Conservation (phyloP, 305 asterid species). For the Plantago rigida region DNA sequence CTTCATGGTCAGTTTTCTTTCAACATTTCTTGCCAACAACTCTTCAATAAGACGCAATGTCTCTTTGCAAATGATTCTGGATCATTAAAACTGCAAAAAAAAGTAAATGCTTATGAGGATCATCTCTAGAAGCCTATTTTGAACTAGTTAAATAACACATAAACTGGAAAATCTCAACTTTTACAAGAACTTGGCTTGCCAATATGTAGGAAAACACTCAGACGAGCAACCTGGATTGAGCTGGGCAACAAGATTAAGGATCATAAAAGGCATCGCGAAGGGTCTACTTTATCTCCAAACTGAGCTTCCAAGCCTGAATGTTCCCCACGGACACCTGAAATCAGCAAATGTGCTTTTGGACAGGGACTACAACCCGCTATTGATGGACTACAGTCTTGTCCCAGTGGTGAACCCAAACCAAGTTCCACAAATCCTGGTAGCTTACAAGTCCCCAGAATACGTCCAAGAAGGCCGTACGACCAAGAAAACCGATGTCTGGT, state of each 20-base stretch:
- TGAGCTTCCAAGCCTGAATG: constrained; percentile 52
- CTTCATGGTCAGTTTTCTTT: constrained; percentile 38
- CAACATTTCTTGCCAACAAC: too few species aligned
- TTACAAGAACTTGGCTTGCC: too few species aligned
- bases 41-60: too few species aligned
- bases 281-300: constrained; percentile 52
- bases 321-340: constrained; percentile 67
- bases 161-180: too few species aligned
- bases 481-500: constrained; percentile 80
- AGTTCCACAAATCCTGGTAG: constrained; percentile 52
- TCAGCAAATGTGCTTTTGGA: constrained; percentile 69
- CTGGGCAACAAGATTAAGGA: constrained; percentile 60
- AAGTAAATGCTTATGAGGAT: too few species aligned
- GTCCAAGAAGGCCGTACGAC: constrained; percentile 34
- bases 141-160: too few species aligned
- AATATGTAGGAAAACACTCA: constrained; percentile 42
- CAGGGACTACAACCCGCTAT: constrained; percentile 40
- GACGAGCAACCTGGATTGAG: constrained; percentile 33
- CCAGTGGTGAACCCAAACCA: constrained; percentile 60
- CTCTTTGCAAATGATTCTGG: too few species aligned
- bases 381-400: constrained; percentile 67
- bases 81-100: too few species aligned
- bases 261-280: constrained; percentile 65
- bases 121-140: too few species aligned
- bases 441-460: constrained; percentile 65